Evolutionary conservation across 1,139 yeast species (phyloP), one percentile per base, ranked within the genome.

Genomic region (Pneumocystis jirovecii): DNA sequence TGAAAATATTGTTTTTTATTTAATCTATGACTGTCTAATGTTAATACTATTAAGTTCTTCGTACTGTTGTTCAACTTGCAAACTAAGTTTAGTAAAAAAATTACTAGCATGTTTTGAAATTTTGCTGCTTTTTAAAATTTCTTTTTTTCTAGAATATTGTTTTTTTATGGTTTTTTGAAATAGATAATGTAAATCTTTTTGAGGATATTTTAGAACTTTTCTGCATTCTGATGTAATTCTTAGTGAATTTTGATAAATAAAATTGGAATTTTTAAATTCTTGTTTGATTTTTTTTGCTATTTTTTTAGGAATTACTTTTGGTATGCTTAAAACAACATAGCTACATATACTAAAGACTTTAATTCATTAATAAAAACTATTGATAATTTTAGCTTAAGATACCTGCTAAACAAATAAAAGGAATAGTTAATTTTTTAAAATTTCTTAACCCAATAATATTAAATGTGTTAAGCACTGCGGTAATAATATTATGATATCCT

Each of bases 371-470:
- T 21, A 19, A 45, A 21, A 8, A 8, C 8, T 45, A 15, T 45
- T 21, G 7, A 45, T 25, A n/a, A 21, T 3, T 45, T 45, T 45
- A 21, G n/a, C 7, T 45, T 45, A 45, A 45, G 31, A 45, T 19
- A 45, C 56, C 31, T 21, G 56, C 31, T 8, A 21, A 6, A 42
- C 25, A 21, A 45, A 45, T 21, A 15, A 71, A 70, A 8, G 73
- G 68, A 45, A 63, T 40, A 40, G 50, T 63, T 65, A 64, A 65
- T 31, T 59, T 65, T 21, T 40, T 63, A 45, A 61, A 64, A 42
- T 65, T 66, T 5, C 73, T 70, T 44, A 72, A 69, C 60, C 71
- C 68, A 35, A 67, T 60, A 10, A 64, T 17, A 8, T 65, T 56
- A 65, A 50, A 72, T 71, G 62, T 62, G 17, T 63, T 66, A 17